phyloP scores from a whole-genome alignment of 176 grass and related monocot species.

The Oryza meridionalis region DNA sequence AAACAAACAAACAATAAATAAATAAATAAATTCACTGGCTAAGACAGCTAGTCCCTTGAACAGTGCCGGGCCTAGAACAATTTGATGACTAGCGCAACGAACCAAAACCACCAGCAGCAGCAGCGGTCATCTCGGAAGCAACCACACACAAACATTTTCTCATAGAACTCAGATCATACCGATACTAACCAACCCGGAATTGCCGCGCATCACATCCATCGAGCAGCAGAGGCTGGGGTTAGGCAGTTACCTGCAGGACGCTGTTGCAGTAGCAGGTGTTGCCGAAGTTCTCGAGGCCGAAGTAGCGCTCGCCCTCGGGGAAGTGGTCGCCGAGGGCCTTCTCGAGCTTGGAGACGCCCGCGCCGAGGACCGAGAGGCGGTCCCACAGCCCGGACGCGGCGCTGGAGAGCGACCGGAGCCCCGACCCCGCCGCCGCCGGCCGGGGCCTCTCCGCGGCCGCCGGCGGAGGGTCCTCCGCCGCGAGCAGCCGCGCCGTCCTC shows the following conservation, averaged over 20 bases:
- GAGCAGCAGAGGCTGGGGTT: not conserved
- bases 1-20: too few species aligned
- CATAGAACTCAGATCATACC: conserved; percentile 1
- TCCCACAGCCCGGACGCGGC: conserved; percentile 75
- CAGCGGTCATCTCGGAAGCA: conserved; percentile 14
- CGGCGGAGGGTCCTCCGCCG: conserved; percentile 47
- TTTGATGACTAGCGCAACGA: too few species aligned
- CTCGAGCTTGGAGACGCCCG: conserved; percentile 83
- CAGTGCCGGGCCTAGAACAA: too few species aligned
- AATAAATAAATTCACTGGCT: too few species aligned
- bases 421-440: conserved; percentile 53
- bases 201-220: not conserved
- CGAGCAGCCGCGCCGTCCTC: conserved; percentile 46
- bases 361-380: conserved; percentile 73
- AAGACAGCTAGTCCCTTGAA: too few species aligned
- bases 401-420: conserved; percentile 73
- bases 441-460: conserved; percentile 43
- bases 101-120: not conserved
- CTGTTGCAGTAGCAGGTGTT: conserved; percentile 99
- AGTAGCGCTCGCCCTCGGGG: conserved; percentile 94
- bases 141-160: not conserved
- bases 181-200: not conserved
- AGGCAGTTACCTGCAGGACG: conserved; percentile 73
- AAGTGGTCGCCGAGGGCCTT: conserved; percentile 91
- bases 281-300: conserved; percentile 96